phyloP scores from a whole-genome alignment of 2,329 filamentous ascomycete species.

The Blumeria hordei region DNA sequence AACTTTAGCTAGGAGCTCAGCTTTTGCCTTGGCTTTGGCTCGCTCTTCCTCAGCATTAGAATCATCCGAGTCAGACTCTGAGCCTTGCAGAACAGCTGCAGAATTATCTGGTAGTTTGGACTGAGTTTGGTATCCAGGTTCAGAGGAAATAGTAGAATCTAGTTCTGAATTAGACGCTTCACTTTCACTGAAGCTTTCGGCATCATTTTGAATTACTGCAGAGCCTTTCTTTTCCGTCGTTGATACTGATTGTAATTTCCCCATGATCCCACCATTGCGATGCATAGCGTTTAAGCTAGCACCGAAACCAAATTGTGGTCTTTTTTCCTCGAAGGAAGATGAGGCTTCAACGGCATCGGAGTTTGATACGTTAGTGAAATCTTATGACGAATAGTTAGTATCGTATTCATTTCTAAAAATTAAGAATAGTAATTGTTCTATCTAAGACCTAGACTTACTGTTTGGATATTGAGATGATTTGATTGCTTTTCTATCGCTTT shows the following conservation, averaged over 20 bases:
- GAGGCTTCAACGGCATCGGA: not conserved
- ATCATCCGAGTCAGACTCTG: not conserved
- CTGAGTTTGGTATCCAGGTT: too few relatives aligned
- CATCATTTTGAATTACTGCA: not conserved
- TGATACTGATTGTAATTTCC: not conserved
- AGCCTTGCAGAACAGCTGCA: not conserved
- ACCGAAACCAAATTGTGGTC: not conserved
- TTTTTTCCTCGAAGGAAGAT: not conserved
- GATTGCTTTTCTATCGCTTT: not conserved
- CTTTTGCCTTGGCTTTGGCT: not conserved
- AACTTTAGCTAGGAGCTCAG: not conserved
- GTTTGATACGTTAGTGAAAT: not conserved
- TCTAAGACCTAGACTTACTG: not conserved
- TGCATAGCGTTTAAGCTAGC: not conserved
- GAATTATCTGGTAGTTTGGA: too few relatives aligned
- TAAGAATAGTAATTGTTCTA: not conserved
- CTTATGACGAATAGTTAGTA: not conserved
- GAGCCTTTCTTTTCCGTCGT: not conserved
- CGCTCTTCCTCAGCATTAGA: not conserved
- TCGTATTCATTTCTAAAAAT: not conserved
- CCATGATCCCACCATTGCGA: not conserved
- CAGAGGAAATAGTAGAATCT: not conserved
- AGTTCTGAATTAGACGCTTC: conserved; percentile 1
- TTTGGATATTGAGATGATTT: not conserved
- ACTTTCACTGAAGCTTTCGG: conserved; percentile 2